Percentiles rank a stretch among this genome's conserved stretches.
Conservation (phyloP, 73 alveolate species). For the Tetrahymena thermophila region DNA sequence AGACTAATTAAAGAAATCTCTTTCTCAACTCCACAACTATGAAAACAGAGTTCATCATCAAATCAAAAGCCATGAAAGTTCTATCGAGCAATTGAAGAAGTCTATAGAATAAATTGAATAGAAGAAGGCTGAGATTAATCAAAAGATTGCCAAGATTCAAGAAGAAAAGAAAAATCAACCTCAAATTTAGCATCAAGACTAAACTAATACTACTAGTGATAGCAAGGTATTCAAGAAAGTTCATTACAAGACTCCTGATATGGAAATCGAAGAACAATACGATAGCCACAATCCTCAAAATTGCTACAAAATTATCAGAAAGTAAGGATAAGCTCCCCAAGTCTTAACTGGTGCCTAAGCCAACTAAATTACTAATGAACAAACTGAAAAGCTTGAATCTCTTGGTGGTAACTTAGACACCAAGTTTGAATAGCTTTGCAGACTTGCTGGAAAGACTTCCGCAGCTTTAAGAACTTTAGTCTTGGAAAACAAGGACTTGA, state of each 20-base stretch:
- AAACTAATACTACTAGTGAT: background rate
- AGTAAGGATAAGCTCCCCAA: background rate
- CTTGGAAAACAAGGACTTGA: background rate
- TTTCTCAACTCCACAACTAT: background rate
- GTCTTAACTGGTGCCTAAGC: background rate
- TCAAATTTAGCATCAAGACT: background rate
- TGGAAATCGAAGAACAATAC: background rate
- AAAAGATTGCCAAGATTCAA: background rate
- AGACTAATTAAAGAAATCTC: background rate
- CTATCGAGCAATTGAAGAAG: background rate
- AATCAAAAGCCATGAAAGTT: background rate
- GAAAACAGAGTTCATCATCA: background rate
- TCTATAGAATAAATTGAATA: background rate
- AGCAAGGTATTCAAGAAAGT: background rate
- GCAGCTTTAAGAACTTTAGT: background rate
- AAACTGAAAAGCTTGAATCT: background rate
- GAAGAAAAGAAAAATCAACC: background rate
- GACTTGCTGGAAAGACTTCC: background rate
- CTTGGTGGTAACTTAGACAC: background rate
- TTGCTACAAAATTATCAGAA: background rate
- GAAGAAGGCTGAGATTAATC: background rate
- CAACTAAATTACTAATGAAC: background rate
- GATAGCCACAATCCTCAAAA: background rate
- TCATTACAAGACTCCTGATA: background rate
- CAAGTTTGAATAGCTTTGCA: background rate